Percentiles rank a stretch among this genome's conserved stretches.
These are phyloP conservation scores for Aspergillus piperis DNA, from an alignment of 2,329 filamentous ascomycete species.

Conservation along the genomic window DNA sequence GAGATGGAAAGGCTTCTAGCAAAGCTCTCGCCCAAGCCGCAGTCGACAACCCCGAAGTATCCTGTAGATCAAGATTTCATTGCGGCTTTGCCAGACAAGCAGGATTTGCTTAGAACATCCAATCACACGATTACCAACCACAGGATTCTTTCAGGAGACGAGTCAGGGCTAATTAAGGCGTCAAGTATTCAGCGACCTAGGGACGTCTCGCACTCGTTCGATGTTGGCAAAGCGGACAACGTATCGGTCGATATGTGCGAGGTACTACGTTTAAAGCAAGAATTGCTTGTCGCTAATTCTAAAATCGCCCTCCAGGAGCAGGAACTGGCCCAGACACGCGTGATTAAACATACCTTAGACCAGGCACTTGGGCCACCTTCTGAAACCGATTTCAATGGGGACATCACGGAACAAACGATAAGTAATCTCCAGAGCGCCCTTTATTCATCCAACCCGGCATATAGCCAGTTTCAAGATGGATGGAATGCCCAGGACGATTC, in stretches of 20 bases:
- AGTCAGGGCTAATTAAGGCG: constrained; percentile 25
- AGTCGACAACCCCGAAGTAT: constrained; percentile 17
- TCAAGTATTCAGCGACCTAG: constrained; percentile 22
- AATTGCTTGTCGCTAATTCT: constrained; percentile 58
- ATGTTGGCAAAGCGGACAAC: constrained; percentile 16
- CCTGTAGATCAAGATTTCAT: constrained; percentile 49
- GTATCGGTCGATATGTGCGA: constrained; percentile 47
- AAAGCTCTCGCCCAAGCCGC: constrained; percentile 43
- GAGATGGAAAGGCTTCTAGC: constrained; percentile 64
- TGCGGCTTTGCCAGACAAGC: constrained; percentile 72
- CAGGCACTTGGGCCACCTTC: constrained; percentile 58
- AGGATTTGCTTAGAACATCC: constrained; percentile 61
- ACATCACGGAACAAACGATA: constrained; percentile 55
- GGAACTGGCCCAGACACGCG: constrained; percentile 61
- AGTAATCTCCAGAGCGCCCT: constrained; percentile 54
- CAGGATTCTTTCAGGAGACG: constrained; percentile 13
- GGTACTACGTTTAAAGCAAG: constrained; percentile 57
- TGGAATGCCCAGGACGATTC: constrained; percentile 49
- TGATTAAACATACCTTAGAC: constrained; percentile 63
- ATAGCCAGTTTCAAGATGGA: constrained; percentile 43
- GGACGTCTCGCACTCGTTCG: constrained; percentile 13
- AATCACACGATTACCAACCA: constrained; percentile 50
- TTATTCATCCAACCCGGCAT: constrained; percentile 51
- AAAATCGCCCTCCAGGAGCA: constrained; percentile 62
- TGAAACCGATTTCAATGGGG: constrained; percentile 53